phyloP scores from a whole-genome alignment of 495 filamentous ascomycete genomes.

The Aspergillus steynii region DNA sequence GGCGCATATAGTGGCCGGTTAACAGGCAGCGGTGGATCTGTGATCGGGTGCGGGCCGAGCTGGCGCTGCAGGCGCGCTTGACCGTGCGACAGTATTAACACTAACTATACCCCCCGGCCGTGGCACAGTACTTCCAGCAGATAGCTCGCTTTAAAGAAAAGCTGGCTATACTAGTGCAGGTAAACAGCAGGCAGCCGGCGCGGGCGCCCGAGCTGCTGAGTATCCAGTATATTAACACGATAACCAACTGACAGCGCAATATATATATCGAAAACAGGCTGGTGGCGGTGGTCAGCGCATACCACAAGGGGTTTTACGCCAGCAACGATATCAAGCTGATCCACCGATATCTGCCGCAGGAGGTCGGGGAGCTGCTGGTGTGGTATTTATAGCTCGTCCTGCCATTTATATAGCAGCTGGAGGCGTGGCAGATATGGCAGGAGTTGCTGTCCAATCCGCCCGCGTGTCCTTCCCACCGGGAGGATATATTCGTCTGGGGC shows the following conservation, averaged over 20 bases:
- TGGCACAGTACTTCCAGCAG: constrained; percentile 2
- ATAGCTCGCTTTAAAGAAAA: constrained; percentile 19
- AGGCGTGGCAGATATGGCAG: not conserved
- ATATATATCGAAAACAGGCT: constrained; percentile 7
- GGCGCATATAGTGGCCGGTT: constrained; percentile 7
- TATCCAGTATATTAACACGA: constrained; percentile 22
- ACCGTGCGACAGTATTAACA: too few species aligned
- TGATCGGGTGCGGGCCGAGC: constrained; percentile 8
- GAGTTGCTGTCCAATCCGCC: not conserved
- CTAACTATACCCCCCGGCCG: too few species aligned
- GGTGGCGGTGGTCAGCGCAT: not conserved
- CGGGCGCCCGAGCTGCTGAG: constrained; percentile 29
- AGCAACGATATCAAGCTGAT: constrained; percentile 18
- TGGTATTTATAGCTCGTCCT: constrained; percentile 26
- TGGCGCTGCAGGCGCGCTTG: constrained; percentile 6
- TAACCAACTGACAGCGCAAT: constrained; percentile 4
- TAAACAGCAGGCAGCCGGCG: constrained; percentile 24
- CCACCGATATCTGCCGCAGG: constrained; percentile 18
- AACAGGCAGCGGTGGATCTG: constrained; percentile 2
- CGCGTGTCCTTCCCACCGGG: not conserved
- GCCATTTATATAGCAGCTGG: constrained; percentile 23
- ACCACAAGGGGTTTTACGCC: constrained; percentile 8
- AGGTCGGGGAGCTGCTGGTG: constrained; percentile 22
- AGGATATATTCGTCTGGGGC: constrained; percentile 2
- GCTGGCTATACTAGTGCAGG: constrained; percentile 26